Base-by-base conservation (phyloP, 2,329 filamentous ascomycete genomes). In the Cytospora schulzeri region DNA sequence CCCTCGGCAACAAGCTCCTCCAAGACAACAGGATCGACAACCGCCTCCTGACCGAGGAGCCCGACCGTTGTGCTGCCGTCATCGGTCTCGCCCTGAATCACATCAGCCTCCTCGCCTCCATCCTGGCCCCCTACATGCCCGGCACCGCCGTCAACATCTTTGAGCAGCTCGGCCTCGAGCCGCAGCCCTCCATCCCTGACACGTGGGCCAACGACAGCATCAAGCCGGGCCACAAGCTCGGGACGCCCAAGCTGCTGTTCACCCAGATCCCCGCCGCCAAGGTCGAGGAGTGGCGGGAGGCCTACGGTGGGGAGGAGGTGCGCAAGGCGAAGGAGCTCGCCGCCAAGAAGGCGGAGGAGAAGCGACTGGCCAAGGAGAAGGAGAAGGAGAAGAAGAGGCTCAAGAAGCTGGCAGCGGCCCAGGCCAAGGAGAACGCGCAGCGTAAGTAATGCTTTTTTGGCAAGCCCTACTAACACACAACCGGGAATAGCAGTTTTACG, bases 121-220 rank as follows among this genome's bases (percentile, higher is more conserved):
- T 97, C 52, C 85, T 93, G 63, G 86, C 88, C 60, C 93, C 93
- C 0, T 97, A 94, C 78, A 91, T 97, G 83, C 93, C 92, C 50
- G 84, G 84, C n/a, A 93, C 90, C 11, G 83, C 90, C 4, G 83
- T 83, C 66, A 86, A 87, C 35, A 97, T 97, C 70, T 85, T 92
- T 69, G 77, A 85, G 68, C 94, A 97, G 79, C 85, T 98, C 31
- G 86, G 89, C 55, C 74, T 85, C 61, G 68, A 75, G 89, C 67
- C 81, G 65, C 77, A 85, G 72, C 76, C 83, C 56, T 77, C 77
- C 41, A 92, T 93, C 67, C 89, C 91, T 2, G 81, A 87, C 68
- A 79, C 80, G 53, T 95, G 91, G 89, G 73, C 75, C 22, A 76
- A 78, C n/a, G 81, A 86, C 67, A 77, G 81, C 2, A 79, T 95